Base-by-base conservation (phyloP, 768 basidiomycete species). In the Phanerochaete sordida region DNA sequence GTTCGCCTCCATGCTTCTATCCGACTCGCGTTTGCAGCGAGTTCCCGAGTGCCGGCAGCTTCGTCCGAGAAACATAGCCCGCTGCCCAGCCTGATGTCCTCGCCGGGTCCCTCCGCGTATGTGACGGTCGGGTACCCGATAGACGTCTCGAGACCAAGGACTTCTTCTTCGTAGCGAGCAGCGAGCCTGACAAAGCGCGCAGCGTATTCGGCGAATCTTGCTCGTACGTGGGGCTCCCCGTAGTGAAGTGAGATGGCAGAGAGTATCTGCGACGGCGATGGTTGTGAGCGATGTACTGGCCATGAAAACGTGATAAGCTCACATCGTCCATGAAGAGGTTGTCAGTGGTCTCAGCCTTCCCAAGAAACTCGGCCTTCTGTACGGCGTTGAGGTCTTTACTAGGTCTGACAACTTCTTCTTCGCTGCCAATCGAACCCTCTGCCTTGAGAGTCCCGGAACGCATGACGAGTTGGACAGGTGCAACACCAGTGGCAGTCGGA, bases 1-100 rank as follows among this genome's bases (percentile, higher is more conserved):
- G 92, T 96, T 69, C 83, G 82, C 62, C 91, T 78, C 96, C 96
- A 99, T 8, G 89, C 95, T 68, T 98, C 97, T 39, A 98, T 93
- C 35, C 96, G 83, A 66, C 86, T 84, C 1, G 87, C 85, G 65
- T 95, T 94, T 31, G 80, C 77, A 44, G 80, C 77, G 56, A 97
- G 77, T 70, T 99, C 96, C 63, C 82, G 84, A 60, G 79, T 66
- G 47, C 84, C 84, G 13, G 78, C 72, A 0, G 70, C 70, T 23
- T 96, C 94, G 58, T 96, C 94, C 15, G 75, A 72, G 68, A 95
- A 93, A 6, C 86, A 82, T 16, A 90, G 79, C 2, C 96, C 96
- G 58, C 88, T 88, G 9, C 97, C 96, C 19, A 98, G 76, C 30
- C 80, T 78, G 60, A 67, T 73, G 64, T 51, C 62, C 27, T 71